These are phyloP conservation scores for Coccomyxa subellipsoidea DNA, from an alignment of 163 green algal species.

Conservation along the genomic window DNA sequence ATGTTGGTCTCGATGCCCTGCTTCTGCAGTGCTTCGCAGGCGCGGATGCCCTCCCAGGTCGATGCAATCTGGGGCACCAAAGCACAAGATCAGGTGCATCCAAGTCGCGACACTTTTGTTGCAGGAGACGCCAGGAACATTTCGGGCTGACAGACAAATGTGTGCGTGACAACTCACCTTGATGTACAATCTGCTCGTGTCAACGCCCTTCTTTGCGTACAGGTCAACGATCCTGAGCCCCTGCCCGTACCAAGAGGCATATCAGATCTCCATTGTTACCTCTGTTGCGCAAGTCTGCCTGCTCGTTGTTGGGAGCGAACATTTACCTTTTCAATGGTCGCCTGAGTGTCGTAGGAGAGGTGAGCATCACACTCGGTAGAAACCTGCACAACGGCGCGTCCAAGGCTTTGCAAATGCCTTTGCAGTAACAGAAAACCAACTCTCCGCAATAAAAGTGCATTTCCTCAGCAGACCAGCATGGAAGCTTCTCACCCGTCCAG, in stretches of 20 bases:
- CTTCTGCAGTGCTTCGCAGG: conserved; percentile 74
- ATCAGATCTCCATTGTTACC: no score
- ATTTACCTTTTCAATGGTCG: conserved; percentile 46
- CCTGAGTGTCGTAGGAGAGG: conserved; percentile 67
- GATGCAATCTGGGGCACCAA: conserved; percentile 42
- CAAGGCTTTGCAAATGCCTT: no score
- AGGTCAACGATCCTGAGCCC: conserved; percentile 70
- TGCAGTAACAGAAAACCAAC: no score
- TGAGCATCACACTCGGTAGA: conserved; percentile 85
- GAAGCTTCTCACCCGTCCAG: conserved; percentile 53
- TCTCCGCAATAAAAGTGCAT: no score
- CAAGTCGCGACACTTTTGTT: no score
- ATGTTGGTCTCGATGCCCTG: conserved; percentile 90
- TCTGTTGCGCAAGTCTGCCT: no score
- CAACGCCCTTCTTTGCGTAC: conserved; percentile 64
- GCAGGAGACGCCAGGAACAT: background rate
- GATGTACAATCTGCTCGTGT: conserved; percentile 76
- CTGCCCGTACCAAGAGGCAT: conserved; percentile 8
- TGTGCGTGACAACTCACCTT: no score
- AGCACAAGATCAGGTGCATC: background rate
- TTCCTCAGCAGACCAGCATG: background rate
- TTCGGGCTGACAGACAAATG: no score
- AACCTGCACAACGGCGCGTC: conserved; percentile 44
- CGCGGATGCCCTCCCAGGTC: conserved; percentile 88
- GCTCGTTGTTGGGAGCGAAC: background rate